Conservation (phyloP, 495 filamentous ascomycete species). For the Pyrenula massariospora region DNA sequence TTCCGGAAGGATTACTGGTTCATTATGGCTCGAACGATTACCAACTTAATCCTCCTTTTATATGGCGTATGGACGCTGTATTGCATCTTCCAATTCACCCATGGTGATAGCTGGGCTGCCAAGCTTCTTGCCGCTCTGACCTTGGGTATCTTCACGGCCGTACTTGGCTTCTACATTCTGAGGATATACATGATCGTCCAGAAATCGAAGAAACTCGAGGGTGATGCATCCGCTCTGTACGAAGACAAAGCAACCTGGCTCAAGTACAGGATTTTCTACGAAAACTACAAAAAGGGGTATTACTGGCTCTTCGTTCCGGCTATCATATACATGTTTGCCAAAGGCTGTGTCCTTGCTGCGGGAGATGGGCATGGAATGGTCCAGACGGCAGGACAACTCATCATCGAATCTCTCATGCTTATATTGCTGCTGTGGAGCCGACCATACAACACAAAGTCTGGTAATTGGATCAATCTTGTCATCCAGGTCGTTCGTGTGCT, state of each 20-base stretch:
- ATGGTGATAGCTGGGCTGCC: slow-evolving; percentile 92
- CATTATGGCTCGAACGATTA: slow-evolving; percentile 75
- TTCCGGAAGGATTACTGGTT: slow-evolving; percentile 98
- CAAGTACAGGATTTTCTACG: slow-evolving; percentile 96
- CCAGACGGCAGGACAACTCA: slow-evolving; percentile 67
- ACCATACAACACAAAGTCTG: slow-evolving; percentile 73
- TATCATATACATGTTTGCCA: slow-evolving; percentile 88
- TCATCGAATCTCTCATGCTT: slow-evolving; percentile 64
- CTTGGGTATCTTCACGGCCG: slow-evolving; percentile 62
- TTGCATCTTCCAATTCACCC: slow-evolving; percentile 88
- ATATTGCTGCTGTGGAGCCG: slow-evolving; percentile 69
- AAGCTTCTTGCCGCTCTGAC: slow-evolving; percentile 77
- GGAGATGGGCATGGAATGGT: slow-evolving; percentile 76
- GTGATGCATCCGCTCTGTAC: slow-evolving; percentile 62
- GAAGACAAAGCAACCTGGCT: slow-evolving; percentile 86
- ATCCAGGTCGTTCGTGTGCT: slow-evolving; percentile 93
- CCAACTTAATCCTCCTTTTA: slow-evolving; percentile 79
- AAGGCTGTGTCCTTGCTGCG: slow-evolving; percentile 77
- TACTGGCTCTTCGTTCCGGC: slow-evolving; percentile 95
- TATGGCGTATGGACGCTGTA: slow-evolving; percentile 95
- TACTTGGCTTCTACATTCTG: slow-evolving; percentile 68
- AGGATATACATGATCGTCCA: slow-evolving; percentile 71
- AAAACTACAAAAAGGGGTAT: slow-evolving; percentile 81
- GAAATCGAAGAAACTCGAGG: slow-evolving; percentile 59
- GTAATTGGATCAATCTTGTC: slow-evolving; percentile 86